Percentiles rank a stretch among this genome's conserved stretches.
phyloP scores from a whole-genome alignment of 2,329 filamentous ascomycete species.

The Aspergillus jensenii region DNA sequence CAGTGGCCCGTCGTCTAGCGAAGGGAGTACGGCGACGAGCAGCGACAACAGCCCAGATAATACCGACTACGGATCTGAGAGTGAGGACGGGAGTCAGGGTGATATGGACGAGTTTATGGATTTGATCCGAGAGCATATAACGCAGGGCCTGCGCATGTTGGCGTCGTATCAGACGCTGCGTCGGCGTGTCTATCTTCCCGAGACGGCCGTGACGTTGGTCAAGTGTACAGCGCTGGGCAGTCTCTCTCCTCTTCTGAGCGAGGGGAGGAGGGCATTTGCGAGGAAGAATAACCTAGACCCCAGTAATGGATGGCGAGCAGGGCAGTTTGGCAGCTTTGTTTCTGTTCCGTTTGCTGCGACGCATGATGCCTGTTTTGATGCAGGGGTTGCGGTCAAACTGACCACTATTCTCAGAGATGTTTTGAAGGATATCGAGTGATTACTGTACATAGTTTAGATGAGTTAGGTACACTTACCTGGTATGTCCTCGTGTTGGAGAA shows the following conservation, averaged over 20 bases:
- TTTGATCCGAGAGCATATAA: background rate
- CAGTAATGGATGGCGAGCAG: background rate
- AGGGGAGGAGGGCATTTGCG: background rate
- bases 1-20: no score
- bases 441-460: background rate
- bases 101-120: background rate
- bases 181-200: background rate
- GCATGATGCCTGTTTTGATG: background rate
- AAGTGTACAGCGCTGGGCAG: background rate
- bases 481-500: background rate
- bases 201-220: background rate
- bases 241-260: background rate
- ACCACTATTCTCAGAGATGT: background rate
- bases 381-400: background rate
- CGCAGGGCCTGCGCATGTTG: background rate
- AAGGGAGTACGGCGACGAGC: background rate
- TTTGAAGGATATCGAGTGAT: background rate
- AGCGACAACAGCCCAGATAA: background rate
- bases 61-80: background rate
- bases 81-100: background rate
- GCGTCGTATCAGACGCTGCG: background rate
- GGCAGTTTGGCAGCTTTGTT: background rate
- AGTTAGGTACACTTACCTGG: no score
- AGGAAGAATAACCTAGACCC: background rate
- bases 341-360: background rate